Conservation (phyloP, 2,329 filamentous ascomycete genomes). For the Aspergillus chevalieri region DNA sequence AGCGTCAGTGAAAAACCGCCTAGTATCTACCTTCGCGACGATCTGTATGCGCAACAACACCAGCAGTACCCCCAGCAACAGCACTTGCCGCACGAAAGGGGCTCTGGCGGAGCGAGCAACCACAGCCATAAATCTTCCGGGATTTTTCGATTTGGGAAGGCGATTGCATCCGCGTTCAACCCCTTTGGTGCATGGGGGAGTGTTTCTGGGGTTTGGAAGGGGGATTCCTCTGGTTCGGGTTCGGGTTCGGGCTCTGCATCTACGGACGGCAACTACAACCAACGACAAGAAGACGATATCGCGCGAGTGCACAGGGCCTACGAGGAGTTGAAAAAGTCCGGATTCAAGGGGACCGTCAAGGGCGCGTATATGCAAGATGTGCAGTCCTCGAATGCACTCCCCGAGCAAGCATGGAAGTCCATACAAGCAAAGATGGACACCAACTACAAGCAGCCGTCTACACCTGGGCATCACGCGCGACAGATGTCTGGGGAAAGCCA, state of each 20-base stretch:
- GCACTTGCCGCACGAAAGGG: neutral
- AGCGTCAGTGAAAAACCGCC: constrained; percentile 66
- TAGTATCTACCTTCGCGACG: constrained; percentile 54
- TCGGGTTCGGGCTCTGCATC: constrained; percentile 4
- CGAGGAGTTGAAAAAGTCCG: constrained; percentile 48
- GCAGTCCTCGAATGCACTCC: constrained; percentile 10
- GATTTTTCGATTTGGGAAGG: constrained; percentile 52
- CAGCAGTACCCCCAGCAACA: no score
- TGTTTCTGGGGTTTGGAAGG: constrained; percentile 39
- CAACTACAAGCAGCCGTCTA: constrained; percentile 2
- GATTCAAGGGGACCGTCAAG: constrained; percentile 41
- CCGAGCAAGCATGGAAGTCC: constrained; percentile 31
- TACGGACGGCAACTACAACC: constrained; percentile 28
- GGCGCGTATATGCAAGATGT: constrained; percentile 23
- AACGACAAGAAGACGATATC: constrained; percentile 39
- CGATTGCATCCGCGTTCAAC: constrained; percentile 49
- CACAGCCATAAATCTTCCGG: constrained; percentile 37
- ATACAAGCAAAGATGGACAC: constrained; percentile 28
- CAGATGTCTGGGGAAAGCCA: constrained; percentile 9
- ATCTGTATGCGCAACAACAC: constrained; percentile 17
- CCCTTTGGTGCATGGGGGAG: constrained; percentile 46
- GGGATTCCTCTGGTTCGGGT: neutral
- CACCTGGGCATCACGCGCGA: constrained; percentile 9
- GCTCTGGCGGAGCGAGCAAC: constrained; percentile 7
- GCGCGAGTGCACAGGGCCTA: constrained; percentile 48